Evolutionary conservation across 257 asterid species (phyloP).

Genomic region (Leptodermis oblonga): DNA sequence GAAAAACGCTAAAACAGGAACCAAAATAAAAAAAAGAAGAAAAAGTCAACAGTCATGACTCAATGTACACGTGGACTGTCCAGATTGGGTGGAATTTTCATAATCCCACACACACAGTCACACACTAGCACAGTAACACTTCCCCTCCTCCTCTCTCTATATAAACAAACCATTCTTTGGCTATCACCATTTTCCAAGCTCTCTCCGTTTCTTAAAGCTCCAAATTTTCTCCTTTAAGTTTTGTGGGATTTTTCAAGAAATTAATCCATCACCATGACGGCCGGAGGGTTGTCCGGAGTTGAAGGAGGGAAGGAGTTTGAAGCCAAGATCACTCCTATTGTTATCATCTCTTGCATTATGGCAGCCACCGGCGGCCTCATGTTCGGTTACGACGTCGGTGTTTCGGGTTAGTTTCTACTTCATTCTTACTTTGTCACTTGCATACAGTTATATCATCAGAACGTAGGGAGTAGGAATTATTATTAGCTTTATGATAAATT

Average conservation of each 20-base stretch:
- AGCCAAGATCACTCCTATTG: slow-evolving; percentile 80
- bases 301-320: slow-evolving; percentile 57
- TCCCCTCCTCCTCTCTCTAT: not conserved
- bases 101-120: too few species aligned
- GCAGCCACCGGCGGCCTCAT: slow-evolving; percentile 91
- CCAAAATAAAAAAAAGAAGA: not conserved
- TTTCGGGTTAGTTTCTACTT: slow-evolving; percentile 65
- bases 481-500: too few species aligned
- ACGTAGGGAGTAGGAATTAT: too few species aligned
- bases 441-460: too few species aligned
- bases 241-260: not conserved
- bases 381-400: slow-evolving; percentile 83
- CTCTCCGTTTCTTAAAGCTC: not conserved
- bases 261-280: slow-evolving; percentile 41
- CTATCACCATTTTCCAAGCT: not conserved
- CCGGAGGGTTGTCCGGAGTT: slow-evolving; percentile 49
- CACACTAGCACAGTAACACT: too few species aligned
- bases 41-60: not conserved
- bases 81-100: too few species aligned
- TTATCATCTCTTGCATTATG: slow-evolving; percentile 68
- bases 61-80: slow-evolving; percentile 46
- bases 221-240: not conserved
- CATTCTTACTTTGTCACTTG: too few species aligned
- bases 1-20: slow-evolving; percentile 8
- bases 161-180: not conserved